Evolutionary conservation across 495 filamentous ascomycete genomes (phyloP), one percentile per base, ranked within the genome.

Genomic region (Penicillium subrubescens): DNA sequence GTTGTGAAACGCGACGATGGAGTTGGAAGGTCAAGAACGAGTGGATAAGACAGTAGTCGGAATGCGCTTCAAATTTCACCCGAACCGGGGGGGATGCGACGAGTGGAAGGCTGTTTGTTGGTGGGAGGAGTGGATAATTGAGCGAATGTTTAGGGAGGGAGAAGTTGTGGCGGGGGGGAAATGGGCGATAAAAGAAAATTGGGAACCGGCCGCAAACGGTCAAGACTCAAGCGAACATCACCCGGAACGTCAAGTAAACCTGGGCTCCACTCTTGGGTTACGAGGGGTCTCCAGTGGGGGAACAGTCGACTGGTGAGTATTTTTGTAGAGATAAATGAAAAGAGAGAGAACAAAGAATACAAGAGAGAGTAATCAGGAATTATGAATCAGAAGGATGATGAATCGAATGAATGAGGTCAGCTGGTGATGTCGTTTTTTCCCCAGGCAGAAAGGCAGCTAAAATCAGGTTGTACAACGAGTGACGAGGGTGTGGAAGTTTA

Each of bases 1-100:
- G 69, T 79, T 67, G 68, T 50, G 66, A 71, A 46, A 61, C 71
- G 73, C 66, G 55, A 65, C 55, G 65, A 66, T 29, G 48, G 62
- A 64, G 67, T 66, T 65, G 53, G 31, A 48, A 37, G 44, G 48
- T 29, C 41, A 41, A 69, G 70, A 77, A 71, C 39, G 66, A 69
- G 63, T 53, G 55, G 11, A 71, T n/a, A 1, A 21, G 19, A 33
- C 59, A 56, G 29, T 53, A 11, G 57, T 53, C 39, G 41, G 37
- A 33, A 65, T 67, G 79, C 79, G 79, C 71, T 75, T 75, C 60
- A 8, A 63, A n/a, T 55, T 69, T 46, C 59, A 71, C 44, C 23
- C 23, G 48, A 66, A 72, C 73, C 75, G 77, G 65, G 51, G 52
- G 44, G 15, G 31, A 60, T 19, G n/a, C 46, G 41, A 27, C 23